A percentile compares a stretch with the other conserved stretches of the same genome.
Conservation (phyloP, 2,329 filamentous ascomycete genomes). For the Aspergillus aculeatus region DNA sequence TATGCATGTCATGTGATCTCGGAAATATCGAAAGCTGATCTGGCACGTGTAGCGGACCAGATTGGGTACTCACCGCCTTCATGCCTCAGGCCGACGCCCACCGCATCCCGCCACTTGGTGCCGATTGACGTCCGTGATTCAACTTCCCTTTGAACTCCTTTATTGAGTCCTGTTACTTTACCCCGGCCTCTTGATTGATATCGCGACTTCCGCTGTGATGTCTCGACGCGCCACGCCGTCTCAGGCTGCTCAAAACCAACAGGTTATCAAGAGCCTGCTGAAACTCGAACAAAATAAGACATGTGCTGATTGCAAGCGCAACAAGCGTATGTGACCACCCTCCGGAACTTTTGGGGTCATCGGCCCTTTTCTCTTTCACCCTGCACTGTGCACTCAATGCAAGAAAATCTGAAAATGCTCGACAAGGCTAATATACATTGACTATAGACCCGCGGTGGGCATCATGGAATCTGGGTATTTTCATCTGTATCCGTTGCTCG, state of each 20-base stretch:
- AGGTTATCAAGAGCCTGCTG: slow-evolving; percentile 88
- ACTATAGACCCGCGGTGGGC: slow-evolving; percentile 89
- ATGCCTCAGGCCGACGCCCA: slow-evolving; percentile 26
- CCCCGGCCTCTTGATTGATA: slow-evolving; percentile 12
- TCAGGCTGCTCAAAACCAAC: slow-evolving; percentile 87
- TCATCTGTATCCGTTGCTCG: slow-evolving; percentile 96
- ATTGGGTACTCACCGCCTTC: slow-evolving; percentile 15
- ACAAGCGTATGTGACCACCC: slow-evolving; percentile 71
- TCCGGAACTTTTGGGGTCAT: slow-evolving; percentile 9
- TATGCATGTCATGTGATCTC: not conserved
- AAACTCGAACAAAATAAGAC: slow-evolving; percentile 95
- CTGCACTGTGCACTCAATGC: not conserved
- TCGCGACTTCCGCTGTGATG: slow-evolving; percentile 26
- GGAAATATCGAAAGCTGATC: slow-evolving; percentile 16
- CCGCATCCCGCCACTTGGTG: slow-evolving; percentile 31
- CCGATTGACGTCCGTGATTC: slow-evolving; percentile 19
- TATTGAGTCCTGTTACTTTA: slow-evolving; percentile 11
- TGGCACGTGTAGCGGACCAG: slow-evolving; percentile 24
- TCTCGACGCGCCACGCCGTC: slow-evolving; percentile 66
- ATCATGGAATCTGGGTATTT: slow-evolving; percentile 96
- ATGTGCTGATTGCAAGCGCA: slow-evolving; percentile 97
- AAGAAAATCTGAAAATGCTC: not conserved
- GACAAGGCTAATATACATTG: slow-evolving; percentile 18
- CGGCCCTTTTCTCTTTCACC: not conserved
- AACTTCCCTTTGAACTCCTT: slow-evolving; percentile 7